Base-by-base conservation (phyloP, 2,329 filamentous ascomycete species). In the Xylaria digitata region DNA sequence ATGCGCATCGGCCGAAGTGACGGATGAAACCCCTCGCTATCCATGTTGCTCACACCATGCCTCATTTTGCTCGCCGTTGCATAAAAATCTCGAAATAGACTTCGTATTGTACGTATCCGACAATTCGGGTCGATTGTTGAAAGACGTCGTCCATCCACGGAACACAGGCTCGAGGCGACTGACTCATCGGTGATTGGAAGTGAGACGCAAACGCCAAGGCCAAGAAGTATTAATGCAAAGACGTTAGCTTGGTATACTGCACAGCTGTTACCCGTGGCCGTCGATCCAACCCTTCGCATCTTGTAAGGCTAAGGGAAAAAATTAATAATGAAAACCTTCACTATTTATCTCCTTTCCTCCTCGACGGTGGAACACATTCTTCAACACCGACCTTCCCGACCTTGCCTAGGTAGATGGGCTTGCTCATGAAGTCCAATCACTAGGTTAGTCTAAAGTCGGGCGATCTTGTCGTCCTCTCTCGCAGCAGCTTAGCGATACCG, bases 401-500 rank as follows among this genome's bases (percentile, higher is more conserved):
- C n/a, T 30, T 45, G 19, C n/a, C 57, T 23, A 9, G 46, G 37
- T 40, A 56, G 26, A 37, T 9, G 19, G 26, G 52, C 26, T 32
- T 45, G 61, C n/a, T 50, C 61, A 32, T 21, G 21, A 56, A n/a
- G 52, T 6, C 52, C 13, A 9, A 30, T 30, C 13, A 15, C 53
- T 26, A 37, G 8, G 11, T 37, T 37, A 42, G 34, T 54, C 40
- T n/a, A 61, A 30, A 17, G 4, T 53, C 40, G 45, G 34, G 30
- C 53, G 45, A 42, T 42, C 23, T 45, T 21, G 43, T 43, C 50
- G 34, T 42, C 34, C 57, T 60, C 21, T 43, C 54, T 26, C 42
- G 30, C 43, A n/a, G 34, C 49, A 32, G 19, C 50, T 40, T 46
- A 64, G 65, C 61, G 65, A 67, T 64, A 67, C 55, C 65, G 65